Evolutionary conservation across 495 filamentous ascomycete species (phyloP), one percentile per base, ranked within the genome.

Genomic region (Aspergillus mulundensis): DNA sequence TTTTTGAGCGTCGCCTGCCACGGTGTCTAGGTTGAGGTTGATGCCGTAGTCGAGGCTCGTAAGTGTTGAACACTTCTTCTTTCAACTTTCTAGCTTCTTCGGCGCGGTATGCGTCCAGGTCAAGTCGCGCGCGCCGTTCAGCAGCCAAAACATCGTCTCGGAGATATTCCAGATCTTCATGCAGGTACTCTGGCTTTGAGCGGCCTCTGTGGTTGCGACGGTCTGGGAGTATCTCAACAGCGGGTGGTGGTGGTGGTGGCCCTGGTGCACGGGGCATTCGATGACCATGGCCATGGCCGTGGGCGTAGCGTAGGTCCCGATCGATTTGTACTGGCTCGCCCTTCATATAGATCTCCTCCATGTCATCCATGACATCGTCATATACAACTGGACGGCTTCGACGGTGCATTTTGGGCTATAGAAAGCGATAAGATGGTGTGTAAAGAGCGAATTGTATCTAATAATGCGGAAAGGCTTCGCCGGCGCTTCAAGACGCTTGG

Each of bases 401-500:
- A 50, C 74, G 71, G 42, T 71, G 64, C 74, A 77, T 77, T 36
- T 53, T 61, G 49, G n/a, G 30, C 16, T 39, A 10, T 39, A 36
- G 20, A n/a, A 20, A 5, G 1, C 30, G 3, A 15, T 41, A 19
- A 36, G n/a, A 47, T 32, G 1, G 12, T 32, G 16, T 15, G 48
- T 50, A 30, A 39, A 24, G 8, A 16, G 18, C 19, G n/a, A 39
- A 50, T 38, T 51, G 49, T 28, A 28, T 18, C 16, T 46, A 21
- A 28, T 2, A 24, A 15, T n/a, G 21, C 21, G 43, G 21, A 28
- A 23, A 28, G 23, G 15, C 4, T 25, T 10, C 11, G 8, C 7
- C 11, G 38, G 38, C 21, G 20, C 14, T 11, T 46, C 48, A 50
- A 21, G 15, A 34, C 6, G 32, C 11, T 24, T 14, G 8, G 14